These are phyloP conservation scores for Sabuloglossum arenarium DNA, from an alignment of 495 filamentous ascomycete genomes.

Conservation along the genomic window DNA sequence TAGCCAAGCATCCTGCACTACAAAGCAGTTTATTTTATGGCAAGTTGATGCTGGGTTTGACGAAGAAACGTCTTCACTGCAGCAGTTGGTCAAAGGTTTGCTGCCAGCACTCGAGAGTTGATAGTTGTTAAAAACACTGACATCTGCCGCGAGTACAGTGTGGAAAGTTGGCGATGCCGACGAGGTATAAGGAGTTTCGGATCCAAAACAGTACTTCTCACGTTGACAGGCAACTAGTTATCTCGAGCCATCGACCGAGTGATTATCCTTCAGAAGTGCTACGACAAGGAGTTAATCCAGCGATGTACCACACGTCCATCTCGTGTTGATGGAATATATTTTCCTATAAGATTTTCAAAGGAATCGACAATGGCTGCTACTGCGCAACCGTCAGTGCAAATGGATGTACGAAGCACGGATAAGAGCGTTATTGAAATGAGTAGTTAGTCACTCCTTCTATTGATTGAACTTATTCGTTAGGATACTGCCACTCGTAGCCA, in stretches of 20 bases:
- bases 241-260: conserved; percentile 2
- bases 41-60: conserved; percentile 19
- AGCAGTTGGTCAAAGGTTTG: conserved; percentile 11
- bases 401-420: conserved; percentile 4
- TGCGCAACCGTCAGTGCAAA: background rate
- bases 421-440: conserved; percentile 13
- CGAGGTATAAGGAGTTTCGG: background rate
- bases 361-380: background rate
- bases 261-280: conserved; percentile 8
- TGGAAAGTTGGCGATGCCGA: background rate
- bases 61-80: conserved; percentile 5
- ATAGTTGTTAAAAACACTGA: background rate
- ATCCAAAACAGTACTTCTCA: no score
- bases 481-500: no score
- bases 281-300: conserved; percentile 3
- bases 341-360: background rate
- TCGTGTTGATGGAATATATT: background rate
- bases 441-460: conserved; percentile 7
- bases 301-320: conserved; percentile 6
- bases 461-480: no score
- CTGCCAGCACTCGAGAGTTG: conserved; percentile 1
- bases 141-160: background rate
- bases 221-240: no score
- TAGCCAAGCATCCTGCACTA: conserved; percentile 1
- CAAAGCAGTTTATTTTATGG: conserved; percentile 16